Percentiles rank a stretch among this genome's conserved stretches.
Conservation (phyloP, 75 land plant species). For the Isoetes taiwanensis region DNA sequence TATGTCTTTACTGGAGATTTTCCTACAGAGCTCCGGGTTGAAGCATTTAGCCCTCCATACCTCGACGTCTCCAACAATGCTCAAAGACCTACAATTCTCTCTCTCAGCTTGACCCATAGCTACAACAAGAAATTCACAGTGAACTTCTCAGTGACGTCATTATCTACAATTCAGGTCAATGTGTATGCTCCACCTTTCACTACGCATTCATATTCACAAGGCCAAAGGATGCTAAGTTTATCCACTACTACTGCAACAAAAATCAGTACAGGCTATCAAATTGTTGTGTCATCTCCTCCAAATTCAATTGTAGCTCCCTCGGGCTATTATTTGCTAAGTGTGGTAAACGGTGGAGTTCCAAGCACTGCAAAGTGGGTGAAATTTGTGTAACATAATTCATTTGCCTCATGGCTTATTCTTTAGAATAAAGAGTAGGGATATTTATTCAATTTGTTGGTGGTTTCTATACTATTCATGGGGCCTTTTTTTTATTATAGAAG, state of each 20-base stretch:
- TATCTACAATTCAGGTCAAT: background rate
- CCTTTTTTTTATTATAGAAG: no score
- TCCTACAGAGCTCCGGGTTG: background rate
- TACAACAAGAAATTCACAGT: background rate
- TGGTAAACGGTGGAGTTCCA: conserved; percentile 17
- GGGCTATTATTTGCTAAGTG: conserved; percentile 15
- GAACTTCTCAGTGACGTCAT: background rate
- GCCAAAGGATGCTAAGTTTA: conserved; percentile 5
- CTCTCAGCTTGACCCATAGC: background rate
- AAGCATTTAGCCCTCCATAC: background rate
- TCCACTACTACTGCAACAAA: background rate
- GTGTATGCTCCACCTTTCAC: background rate
- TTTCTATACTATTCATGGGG: no score
- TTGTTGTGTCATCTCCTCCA: conserved; percentile 12
- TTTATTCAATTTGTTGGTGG: no score
- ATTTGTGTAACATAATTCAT: no score
- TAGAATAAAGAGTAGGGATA: no score
- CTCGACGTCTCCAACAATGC: background rate
- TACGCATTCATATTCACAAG: background rate
- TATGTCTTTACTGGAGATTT: background rate
- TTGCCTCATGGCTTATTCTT: no score
- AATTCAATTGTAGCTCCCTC: conserved; percentile 14
- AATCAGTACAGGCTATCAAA: background rate
- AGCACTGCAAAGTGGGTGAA: conserved; percentile 18
- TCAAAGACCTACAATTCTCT: background rate